A percentile compares a stretch with the other conserved stretches of the same genome.
These are phyloP conservation scores for Atkinsonella texensis DNA, from an alignment of 2,329 filamentous ascomycete genomes.

Conservation along the genomic window DNA sequence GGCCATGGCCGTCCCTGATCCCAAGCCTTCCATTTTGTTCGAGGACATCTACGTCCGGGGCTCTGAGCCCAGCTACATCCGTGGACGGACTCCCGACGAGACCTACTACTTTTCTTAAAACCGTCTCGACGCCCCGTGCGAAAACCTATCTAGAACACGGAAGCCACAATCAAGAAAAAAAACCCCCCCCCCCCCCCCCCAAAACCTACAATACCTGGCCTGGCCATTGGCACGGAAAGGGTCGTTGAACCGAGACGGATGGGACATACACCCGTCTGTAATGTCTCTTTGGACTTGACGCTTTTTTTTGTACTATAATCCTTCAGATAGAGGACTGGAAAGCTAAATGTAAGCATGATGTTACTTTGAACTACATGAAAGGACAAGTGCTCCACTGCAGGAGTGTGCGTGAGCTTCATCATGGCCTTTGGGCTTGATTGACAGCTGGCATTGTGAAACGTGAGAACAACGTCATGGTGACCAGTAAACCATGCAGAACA, in stretches of 20 bases:
- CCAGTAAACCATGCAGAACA: no score
- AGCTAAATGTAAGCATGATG: constrained; percentile 12
- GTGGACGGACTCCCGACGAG: constrained; percentile 82
- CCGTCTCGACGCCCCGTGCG: background rate
- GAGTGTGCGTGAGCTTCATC: no score
- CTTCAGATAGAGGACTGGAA: constrained; percentile 12
- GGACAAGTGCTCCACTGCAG: no score
- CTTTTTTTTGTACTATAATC: constrained; percentile 14
- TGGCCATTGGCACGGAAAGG: background rate
- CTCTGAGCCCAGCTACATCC: constrained; percentile 76
- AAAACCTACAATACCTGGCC: background rate
- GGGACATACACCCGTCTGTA: constrained; percentile 12
- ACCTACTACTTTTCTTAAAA: constrained; percentile 71
- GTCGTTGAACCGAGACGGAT: background rate
- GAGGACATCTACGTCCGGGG: constrained; percentile 94
- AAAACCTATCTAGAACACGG: background rate
- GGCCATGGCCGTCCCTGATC: constrained; percentile 70
- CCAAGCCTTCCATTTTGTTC: constrained; percentile 71
- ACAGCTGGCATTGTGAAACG: no score
- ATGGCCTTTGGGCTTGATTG: no score
- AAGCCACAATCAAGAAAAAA: no score
- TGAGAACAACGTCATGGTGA: background rate
- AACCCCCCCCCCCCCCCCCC: no score
- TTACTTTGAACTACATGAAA: background rate
- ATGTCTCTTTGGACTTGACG: constrained; percentile 20